Conservation (phyloP, 225 moss, liverwort and hornwort species). For the Lunularia cruciata region DNA sequence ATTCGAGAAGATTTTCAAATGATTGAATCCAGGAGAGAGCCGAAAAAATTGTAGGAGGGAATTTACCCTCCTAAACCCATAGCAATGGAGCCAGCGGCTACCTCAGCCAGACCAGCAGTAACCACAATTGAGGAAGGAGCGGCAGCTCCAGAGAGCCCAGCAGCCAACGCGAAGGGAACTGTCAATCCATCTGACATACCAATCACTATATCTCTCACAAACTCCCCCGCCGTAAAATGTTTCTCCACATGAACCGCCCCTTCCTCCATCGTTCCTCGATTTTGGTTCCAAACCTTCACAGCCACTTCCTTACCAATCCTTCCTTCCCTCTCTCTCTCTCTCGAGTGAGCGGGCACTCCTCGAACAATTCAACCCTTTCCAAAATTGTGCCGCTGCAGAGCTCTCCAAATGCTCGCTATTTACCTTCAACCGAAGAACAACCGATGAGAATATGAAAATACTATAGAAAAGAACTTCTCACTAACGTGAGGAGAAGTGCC, state of each 20-base stretch:
- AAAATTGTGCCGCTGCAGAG: constrained; percentile 9
- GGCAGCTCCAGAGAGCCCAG: constrained; percentile 84
- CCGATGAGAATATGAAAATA: background rate
- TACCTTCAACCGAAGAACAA: background rate
- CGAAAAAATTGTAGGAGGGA: background rate
- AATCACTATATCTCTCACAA: constrained; percentile 87
- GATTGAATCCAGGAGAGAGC: no score
- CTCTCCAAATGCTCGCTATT: background rate
- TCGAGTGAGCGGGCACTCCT: constrained; percentile 7
- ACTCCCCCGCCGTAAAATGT: constrained; percentile 90
- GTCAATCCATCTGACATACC: constrained; percentile 99
- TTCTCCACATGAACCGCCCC: constrained; percentile 61
- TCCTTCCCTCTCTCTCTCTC: background rate
- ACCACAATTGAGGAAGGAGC: constrained; percentile 86
- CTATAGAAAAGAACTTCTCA: constrained; percentile 2
- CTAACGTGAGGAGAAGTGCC: constrained; percentile 1
- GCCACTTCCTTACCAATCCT: background rate
- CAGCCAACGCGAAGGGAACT: constrained; percentile 93
- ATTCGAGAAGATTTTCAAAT: no score
- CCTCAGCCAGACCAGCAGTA: constrained; percentile 93
- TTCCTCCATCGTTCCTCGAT: constrained; percentile 37
- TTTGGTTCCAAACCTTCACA: background rate
- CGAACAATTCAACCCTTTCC: background rate
- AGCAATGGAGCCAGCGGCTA: constrained; percentile 93
- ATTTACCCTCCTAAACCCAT: constrained; percentile 94